phyloP scores from a whole-genome alignment of 495 filamentous ascomycete genomes.

The Bryoglossum gracile region DNA sequence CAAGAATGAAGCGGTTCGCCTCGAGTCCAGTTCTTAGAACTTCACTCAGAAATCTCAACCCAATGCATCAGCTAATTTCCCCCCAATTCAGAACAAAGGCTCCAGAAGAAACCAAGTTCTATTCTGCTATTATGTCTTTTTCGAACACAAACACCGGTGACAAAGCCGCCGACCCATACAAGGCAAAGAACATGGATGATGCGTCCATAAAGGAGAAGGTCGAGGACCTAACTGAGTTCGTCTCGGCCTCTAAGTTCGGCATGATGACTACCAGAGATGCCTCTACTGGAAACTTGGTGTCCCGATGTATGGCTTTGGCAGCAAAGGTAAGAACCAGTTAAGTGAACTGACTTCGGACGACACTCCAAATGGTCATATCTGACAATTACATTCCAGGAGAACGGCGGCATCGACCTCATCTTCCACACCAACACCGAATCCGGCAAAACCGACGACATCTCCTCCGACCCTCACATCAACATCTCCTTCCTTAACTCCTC shows the following conservation, averaged over 20 bases:
- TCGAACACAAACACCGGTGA: constrained; percentile 50
- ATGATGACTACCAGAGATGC: constrained; percentile 62
- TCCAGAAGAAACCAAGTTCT: neutral
- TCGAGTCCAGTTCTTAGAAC: neutral
- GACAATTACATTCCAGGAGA: constrained; percentile 44
- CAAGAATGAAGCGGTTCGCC: constrained; percentile 1
- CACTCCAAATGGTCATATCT: no score
- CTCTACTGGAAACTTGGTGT: constrained; percentile 53
- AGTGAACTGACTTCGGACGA: constrained; percentile 35
- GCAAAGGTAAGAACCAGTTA: no score
- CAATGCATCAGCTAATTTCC: neutral
- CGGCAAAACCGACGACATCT: constrained; percentile 82
- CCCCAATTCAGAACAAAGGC: neutral
- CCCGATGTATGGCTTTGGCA: constrained; percentile 83
- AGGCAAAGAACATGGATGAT: constrained; percentile 59
- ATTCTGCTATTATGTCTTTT: constrained; percentile 20
- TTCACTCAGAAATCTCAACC: neutral
- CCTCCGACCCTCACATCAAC: constrained; percentile 69
- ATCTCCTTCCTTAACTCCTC: constrained; percentile 73
- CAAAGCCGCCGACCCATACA: constrained; percentile 71
- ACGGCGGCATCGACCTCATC: constrained; percentile 73
- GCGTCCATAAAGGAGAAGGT: constrained; percentile 68
- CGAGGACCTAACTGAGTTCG: constrained; percentile 63
- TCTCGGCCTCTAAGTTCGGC: constrained; percentile 68
- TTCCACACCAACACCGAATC: constrained; percentile 94